phyloP scores from a whole-genome alignment of 495 filamentous ascomycete genomes.

The Platismatia glauca region DNA sequence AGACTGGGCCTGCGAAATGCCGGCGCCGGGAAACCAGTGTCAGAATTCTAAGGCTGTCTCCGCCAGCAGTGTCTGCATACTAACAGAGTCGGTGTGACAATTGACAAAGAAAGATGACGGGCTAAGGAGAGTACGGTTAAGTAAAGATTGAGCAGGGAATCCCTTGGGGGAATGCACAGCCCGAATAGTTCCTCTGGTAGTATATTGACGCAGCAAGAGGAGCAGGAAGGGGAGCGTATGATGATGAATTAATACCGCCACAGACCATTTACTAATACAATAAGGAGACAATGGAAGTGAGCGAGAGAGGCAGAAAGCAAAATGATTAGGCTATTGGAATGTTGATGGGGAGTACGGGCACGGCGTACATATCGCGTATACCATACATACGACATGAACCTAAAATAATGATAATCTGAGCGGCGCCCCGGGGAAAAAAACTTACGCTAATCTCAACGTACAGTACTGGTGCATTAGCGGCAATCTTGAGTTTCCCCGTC shows the following conservation, averaged over 20 bases:
- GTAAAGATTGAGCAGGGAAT: background rate
- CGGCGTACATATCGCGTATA: no score
- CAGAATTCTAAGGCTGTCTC: background rate
- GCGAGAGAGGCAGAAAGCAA: background rate
- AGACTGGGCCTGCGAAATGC: slow-evolving; percentile 11
- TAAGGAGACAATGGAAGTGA: background rate
- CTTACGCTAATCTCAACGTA: no score
- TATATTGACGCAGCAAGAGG: background rate
- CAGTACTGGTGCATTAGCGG: no score
- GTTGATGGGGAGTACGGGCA: no score
- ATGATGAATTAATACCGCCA: background rate
- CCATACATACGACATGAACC: no score
- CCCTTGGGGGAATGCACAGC: slow-evolving; percentile 1
- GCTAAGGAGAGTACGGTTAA: background rate
- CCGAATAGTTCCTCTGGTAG: background rate
- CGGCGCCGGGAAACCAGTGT: background rate
- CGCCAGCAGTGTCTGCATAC: background rate
- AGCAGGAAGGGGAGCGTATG: background rate
- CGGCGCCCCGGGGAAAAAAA: no score
- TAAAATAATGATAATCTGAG: no score
- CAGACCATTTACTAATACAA: background rate
- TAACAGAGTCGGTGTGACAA: background rate
- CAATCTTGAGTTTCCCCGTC: no score
- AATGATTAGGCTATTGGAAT: background rate
- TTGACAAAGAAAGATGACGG: background rate